A percentile compares a stretch with the other conserved stretches of the same genome.
Evolutionary conservation across 495 filamentous ascomycete species (phyloP).

Genomic region (Penicillium roqueforti): DNA sequence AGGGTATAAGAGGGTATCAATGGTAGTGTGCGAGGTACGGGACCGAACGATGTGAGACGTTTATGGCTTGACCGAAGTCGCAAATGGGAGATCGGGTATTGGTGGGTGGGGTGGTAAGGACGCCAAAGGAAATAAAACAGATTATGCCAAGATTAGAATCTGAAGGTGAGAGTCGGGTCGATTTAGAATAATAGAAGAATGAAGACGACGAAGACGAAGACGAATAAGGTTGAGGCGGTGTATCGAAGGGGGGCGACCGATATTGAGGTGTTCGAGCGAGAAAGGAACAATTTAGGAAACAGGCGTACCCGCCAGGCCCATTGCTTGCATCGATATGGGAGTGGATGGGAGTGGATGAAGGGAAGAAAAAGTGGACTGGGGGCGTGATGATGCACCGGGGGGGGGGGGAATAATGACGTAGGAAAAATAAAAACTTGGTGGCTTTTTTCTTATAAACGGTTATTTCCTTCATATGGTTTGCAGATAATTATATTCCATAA

Average conservation of each 20-base stretch:
- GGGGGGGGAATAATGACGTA: conserved; percentile 43
- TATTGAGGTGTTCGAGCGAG: conserved; percentile 5
- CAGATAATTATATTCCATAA: no score
- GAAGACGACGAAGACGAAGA: background rate
- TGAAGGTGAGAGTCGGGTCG: conserved; percentile 1
- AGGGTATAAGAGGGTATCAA: conserved; percentile 16
- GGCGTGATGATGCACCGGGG: conserved; percentile 30
- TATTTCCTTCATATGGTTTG: no score
- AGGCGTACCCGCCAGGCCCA: conserved; percentile 27
- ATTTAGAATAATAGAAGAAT: conserved; percentile 9
- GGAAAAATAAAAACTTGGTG: conserved; percentile 10
- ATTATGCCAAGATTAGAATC: conserved; percentile 2
- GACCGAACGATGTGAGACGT: conserved; percentile 25
- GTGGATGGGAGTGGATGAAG: conserved; percentile 13
- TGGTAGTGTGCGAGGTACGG: conserved; percentile 34
- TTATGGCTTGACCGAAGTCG: conserved; percentile 39
- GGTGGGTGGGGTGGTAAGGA: background rate
- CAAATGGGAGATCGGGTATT: background rate
- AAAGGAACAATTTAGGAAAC: conserved; percentile 11
- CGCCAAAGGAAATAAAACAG: conserved; percentile 7
- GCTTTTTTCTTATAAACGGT: background rate
- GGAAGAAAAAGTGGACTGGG: conserved; percentile 26
- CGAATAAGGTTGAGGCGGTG: conserved; percentile 20
- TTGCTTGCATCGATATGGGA: conserved; percentile 31
- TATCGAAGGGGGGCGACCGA: conserved; percentile 4